Percentiles rank a stretch among this genome's conserved stretches.
Evolutionary conservation across 352 stramenopile species (phyloP).

Genomic region (Phytopythium vexans): DNA sequence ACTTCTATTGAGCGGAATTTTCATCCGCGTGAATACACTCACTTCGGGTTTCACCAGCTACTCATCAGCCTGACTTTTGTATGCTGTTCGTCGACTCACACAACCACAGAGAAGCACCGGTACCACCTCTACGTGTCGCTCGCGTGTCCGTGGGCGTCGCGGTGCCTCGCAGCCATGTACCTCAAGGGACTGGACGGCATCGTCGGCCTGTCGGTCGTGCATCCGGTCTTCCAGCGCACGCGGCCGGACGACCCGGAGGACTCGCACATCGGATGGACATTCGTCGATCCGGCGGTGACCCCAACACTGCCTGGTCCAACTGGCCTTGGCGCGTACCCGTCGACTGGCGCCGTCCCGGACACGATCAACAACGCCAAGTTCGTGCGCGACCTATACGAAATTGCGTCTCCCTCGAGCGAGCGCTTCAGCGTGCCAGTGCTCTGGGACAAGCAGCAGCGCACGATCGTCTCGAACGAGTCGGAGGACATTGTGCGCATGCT

Average conservation of each 20-base stretch:
- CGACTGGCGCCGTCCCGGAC: constrained; percentile 41
- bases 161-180: constrained; percentile 60
- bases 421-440: constrained; percentile 94
- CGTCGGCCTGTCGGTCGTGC: constrained; percentile 83
- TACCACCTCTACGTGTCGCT: constrained; percentile 93
- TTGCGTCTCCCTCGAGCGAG: constrained; percentile 40
- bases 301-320: constrained; percentile 25
- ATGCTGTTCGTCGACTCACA: background rate
- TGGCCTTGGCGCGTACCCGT: constrained; percentile 34
- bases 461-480: constrained; percentile 96
- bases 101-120: constrained; percentile 21
- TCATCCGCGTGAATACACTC: too few species aligned
- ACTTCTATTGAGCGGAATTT: too few species aligned
- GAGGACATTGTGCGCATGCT: constrained; percentile 95
- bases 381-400: constrained; percentile 88
- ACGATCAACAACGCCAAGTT: constrained; percentile 60
- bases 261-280: constrained; percentile 84
- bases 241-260: constrained; percentile 61
- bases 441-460: constrained; percentile 92
- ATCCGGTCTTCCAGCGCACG: constrained; percentile 66
- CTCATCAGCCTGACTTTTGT: too few species aligned
- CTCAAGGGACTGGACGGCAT: constrained; percentile 91
- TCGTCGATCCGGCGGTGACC: constrained; percentile 46
- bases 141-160: constrained; percentile 79
- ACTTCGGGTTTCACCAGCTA: too few species aligned